Evolutionary conservation across 257 asterid species (phyloP).

Genomic region (Solanum sejunctum): DNA sequence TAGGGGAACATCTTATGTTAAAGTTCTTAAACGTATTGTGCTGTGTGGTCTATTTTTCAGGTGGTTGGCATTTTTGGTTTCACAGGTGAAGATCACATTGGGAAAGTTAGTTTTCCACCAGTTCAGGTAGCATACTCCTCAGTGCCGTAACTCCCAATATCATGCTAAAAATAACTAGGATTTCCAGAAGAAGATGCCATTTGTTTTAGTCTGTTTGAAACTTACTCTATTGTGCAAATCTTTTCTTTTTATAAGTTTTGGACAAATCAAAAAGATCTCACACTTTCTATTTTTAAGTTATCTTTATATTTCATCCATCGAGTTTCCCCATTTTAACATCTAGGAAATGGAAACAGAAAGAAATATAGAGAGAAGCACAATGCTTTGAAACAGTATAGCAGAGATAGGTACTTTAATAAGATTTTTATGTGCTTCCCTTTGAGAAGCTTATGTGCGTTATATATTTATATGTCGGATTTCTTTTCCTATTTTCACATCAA

Average conservation of each 20-base stretch:
- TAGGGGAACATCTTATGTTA: neutral
- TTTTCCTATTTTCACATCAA: neutral
- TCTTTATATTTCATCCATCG: neutral
- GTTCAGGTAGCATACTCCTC: constrained; percentile 50
- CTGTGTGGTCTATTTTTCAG: constrained; percentile 20
- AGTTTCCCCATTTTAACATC: neutral
- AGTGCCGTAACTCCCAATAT: too few species aligned
- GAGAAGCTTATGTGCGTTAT: neutral
- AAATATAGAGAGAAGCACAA: neutral
- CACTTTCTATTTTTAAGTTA: neutral
- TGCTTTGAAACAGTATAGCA: neutral
- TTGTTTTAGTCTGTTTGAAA: neutral
- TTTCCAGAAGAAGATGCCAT: too few species aligned
- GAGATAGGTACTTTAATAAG: neutral
- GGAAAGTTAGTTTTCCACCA: constrained; percentile 86
- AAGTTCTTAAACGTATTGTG: neutral
- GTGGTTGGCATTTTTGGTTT: constrained; percentile 91
- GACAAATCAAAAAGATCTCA: neutral
- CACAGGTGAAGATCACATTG: constrained; percentile 92
- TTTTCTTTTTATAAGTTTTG: neutral
- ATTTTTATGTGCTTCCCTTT: neutral
- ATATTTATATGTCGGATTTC: neutral
- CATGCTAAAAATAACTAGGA: too few species aligned
- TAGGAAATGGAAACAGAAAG: neutral
- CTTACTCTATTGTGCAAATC: neutral